Base-by-base conservation (phyloP, 441 rosid species). In the Euphorbia schlechtendalii region DNA sequence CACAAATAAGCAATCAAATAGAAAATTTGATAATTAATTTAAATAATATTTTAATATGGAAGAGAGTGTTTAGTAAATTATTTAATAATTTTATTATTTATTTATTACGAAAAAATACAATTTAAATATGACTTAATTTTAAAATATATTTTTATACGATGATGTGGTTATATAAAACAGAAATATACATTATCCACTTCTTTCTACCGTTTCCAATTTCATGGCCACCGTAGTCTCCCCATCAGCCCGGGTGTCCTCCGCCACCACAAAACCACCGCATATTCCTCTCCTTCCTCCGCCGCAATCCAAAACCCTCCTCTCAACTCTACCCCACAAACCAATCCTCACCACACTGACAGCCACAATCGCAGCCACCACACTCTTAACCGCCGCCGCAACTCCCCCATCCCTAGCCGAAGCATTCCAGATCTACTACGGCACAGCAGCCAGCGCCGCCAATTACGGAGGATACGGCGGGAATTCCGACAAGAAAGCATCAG, bases 391-490 rank as follows among this genome's bases (percentile, higher is more conserved):
- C 58, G 40, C 71, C 18, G n/a, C n/a, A n/a, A 5, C 75, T 49
- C 68, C 70, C 17, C 85, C 96, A 8, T 85, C 86, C 11, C 66
- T 85, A 0, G 90, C 92, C n/a, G 76, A 73, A 7, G 18, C 84
- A 13, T 92, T 71, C 84, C 63, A 67, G 48, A 0, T 89, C 55
- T 89, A 89, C 86, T 89, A 89, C 78, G 96, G 94, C 69, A 89
- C 96, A 40, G 96, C 98, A 30, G 93, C 96, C 69, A 92, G 96
- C 73, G 96, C 96, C 21, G 86, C 98, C 34, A 92, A 89, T 73
- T 92, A 92, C 69, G 96, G 96, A 0, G 92, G 96, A 0, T 92
- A 85, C 65, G 97, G 92, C 0, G 96, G 98, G 0, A 92, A 92
- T 69, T 86, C 97, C 28, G 90, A 82, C 85, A 85, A 86, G 79